Base-by-base conservation (phyloP, 495 filamentous ascomycete genomes). In the Lophiotrema nucula region DNA sequence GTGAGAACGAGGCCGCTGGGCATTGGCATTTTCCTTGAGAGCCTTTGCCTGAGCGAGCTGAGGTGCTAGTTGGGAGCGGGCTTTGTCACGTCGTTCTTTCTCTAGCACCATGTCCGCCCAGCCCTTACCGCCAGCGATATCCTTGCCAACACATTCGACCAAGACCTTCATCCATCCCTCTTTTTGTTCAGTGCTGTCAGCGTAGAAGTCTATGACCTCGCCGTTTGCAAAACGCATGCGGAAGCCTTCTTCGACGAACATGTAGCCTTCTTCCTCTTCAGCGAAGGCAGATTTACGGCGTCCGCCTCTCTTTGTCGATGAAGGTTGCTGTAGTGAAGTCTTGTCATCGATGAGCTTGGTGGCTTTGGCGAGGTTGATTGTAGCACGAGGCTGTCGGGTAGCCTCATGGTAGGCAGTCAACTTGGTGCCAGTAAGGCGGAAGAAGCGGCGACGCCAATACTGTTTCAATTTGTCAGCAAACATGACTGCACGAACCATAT, bases 161-260 rank as follows among this genome's bases (percentile, higher is more conserved):
- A 98, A 83, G 15, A 90, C 89, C 60, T 85, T 85, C 83, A 98
- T 92, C 93, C 93, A 98, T 48, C 83, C 88, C 13, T 95, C 88
- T 71, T 98, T 98, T 63, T 90, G 86, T 45, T 79, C 81, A 1
- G 83, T 77, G 31, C 81, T 89, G 71, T 98, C 93, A 60, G 93
- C 95, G 63, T 98, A 98, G 73, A 98, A 98, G 71, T 98, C 93
- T 60, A 98, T 98, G 37, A 92, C 83, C 73, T 98, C 93, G 46
- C 93, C 93, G 68, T 98, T 98, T 56, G 87, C 91, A 72, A 98
- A 98, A 49, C 92, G 89, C 70, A 98, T 92, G 28, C 93, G 88
- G 83, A 98, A 98, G 12, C 95, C 93, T 69, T 97, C 95, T 72
- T 98, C 93, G 21, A 98, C 93, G 65, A 97, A 97, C 90, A 97